Evolutionary conservation across 371 early-diverging fungal species (phyloP), one percentile per base, ranked within the genome.

Genomic region (Thermomucor indicae-seudaticae): DNA sequence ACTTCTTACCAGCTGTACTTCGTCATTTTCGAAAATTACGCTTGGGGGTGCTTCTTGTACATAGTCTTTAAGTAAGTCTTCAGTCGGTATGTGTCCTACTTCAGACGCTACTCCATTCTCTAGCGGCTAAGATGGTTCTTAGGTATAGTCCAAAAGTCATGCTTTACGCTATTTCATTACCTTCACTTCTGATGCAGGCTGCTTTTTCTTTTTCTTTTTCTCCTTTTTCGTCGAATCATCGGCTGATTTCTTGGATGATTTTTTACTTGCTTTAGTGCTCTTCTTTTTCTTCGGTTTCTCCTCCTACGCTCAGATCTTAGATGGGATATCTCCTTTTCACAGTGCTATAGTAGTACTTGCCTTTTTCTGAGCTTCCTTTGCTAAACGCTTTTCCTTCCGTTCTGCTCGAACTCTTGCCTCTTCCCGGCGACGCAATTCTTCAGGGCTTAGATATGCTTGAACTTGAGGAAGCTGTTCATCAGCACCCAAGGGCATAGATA

Each of bases 401-500:
- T 66, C 69, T 19, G 49, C 43, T 43, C 62, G 74, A 14, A 64
- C 75, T 30, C 72, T 65, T 6, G 70, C 75, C 43, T 83, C 81
- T 58, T 83, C 81, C 28, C 68, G 60, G 27, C 68, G 67, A 28
- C 81, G 80, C 2, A 74, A 49, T 55, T 84, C 81, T 45, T 86
- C 84, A 0, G 87, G 85, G 22, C 77, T 76, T 46, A 72, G 61
- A 51, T 86, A 86, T 4, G 83, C 72, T 45, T 75, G 60, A 6
- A 72, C 65, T 27, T 80, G 79, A 14, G 84, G 83, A 43, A 84
- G 70, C 6, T 71, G 67, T 43, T 86, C 85, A 53, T 84, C 72
- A 34, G 68, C 78, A 11, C 80, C 78, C 14, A 84, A 59, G 11
- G 87, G 85, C 8, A 71, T 71, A 1, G 79, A 78, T 16, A 86